Evolutionary conservation across 352 stramenopile species (phyloP).

Genomic region (Phytophthora chlamydospora): DNA sequence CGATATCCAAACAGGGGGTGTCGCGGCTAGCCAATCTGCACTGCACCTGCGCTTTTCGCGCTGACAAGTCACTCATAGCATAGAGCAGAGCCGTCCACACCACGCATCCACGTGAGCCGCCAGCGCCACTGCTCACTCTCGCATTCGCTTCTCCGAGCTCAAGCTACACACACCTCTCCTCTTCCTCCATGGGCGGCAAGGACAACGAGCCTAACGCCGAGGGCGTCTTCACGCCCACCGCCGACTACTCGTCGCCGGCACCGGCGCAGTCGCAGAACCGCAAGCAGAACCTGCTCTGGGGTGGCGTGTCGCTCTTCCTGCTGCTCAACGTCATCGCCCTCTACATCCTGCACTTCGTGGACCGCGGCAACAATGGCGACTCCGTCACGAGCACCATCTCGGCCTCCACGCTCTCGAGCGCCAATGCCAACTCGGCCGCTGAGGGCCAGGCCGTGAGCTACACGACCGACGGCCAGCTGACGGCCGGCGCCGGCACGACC

Average conservation of each 20-base stretch:
- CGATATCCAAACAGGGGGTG: no score
- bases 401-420: constrained; percentile 36
- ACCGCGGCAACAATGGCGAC: constrained; percentile 47
- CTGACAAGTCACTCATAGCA: constrained; percentile 17
- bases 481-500: constrained; percentile 68
- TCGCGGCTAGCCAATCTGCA: no score
- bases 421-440: constrained; percentile 25
- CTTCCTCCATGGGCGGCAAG: constrained; percentile 39
- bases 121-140: constrained; percentile 14
- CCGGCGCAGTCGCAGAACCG: constrained; percentile 17
- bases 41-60: no score
- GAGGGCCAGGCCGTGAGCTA: constrained; percentile 75
- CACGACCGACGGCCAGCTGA: constrained; percentile 48
- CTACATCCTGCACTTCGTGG: constrained; percentile 83
- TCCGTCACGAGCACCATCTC: constrained; percentile 49
- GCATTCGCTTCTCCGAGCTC: constrained; percentile 17
- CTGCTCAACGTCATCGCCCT: constrained; percentile 85
- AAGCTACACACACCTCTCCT: background rate
- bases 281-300: constrained; percentile 45
- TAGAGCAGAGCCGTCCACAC: constrained; percentile 22
- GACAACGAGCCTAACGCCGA: constrained; percentile 48
- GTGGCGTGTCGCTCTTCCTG: constrained; percentile 57
- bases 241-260: constrained; percentile 42
- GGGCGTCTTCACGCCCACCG: constrained; percentile 55
- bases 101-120: constrained; percentile 8